Conservation (phyloP, 441 rosid genomes). For the Jatropha multifida region DNA sequence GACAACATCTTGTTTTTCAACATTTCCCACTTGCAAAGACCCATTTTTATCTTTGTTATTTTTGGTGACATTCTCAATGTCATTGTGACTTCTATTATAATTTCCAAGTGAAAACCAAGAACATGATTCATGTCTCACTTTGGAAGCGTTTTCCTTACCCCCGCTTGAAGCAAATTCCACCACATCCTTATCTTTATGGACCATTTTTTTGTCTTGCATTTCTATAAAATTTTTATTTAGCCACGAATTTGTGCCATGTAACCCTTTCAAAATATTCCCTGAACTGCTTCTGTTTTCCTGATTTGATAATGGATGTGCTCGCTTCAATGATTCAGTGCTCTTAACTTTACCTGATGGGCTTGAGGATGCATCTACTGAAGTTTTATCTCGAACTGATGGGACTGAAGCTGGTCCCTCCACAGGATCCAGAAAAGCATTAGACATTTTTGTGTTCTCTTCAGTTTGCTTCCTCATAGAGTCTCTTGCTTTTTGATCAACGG, state of each 20-base stretch:
- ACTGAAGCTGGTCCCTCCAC: slow-evolving; percentile 26
- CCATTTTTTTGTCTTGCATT: slow-evolving; percentile 26
- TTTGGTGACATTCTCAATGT: slow-evolving; percentile 30
- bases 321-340: slow-evolving; percentile 28
- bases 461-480: slow-evolving; percentile 20
- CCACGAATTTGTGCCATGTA: slow-evolving; percentile 16
- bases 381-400: slow-evolving; percentile 23
- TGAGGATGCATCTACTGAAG: slow-evolving; percentile 26
- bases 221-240: slow-evolving; percentile 24
- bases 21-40: slow-evolving; percentile 22
- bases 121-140: slow-evolving; percentile 34
- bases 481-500: slow-evolving; percentile 28
- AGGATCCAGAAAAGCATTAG: slow-evolving; percentile 20
- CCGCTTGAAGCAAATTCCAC: slow-evolving; percentile 27
- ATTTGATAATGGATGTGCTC: slow-evolving; percentile 32
- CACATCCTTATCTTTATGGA: slow-evolving; percentile 25
- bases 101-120: slow-evolving; percentile 31
- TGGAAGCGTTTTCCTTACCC: slow-evolving; percentile 29
- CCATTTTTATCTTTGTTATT: slow-evolving; percentile 21
- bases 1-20: slow-evolving; percentile 38
- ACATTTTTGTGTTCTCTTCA: slow-evolving; percentile 27
- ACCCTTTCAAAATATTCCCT: slow-evolving; percentile 18
- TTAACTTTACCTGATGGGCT: slow-evolving; percentile 26
- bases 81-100: slow-evolving; percentile 30
- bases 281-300: slow-evolving; percentile 31